phyloP scores from a whole-genome alignment of 768 basidiomycete genomes.

The Trametes sanguinea region DNA sequence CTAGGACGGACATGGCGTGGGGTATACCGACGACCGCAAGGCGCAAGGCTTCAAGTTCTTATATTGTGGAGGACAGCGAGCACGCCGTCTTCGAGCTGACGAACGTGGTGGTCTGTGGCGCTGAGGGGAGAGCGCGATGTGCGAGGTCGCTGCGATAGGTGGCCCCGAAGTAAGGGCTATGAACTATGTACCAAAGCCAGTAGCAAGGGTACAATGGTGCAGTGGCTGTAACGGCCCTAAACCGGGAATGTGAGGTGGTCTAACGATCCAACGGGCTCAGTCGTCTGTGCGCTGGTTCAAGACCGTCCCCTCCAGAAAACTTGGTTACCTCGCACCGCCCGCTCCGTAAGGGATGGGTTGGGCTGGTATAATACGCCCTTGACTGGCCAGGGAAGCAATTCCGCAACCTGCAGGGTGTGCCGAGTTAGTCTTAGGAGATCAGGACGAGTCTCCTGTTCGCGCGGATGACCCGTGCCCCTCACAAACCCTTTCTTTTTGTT shows the following conservation, averaged over 20 bases:
- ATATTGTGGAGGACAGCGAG: background rate
- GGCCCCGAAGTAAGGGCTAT: background rate
- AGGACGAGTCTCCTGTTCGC: slow-evolving; percentile 83
- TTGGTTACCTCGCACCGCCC: slow-evolving; percentile 77
- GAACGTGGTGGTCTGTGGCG: background rate
- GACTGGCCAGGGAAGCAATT: slow-evolving; percentile 92
- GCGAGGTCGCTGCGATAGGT: background rate
- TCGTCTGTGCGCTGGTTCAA: slow-evolving; percentile 89
- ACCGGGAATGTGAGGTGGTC: slow-evolving; percentile 77
- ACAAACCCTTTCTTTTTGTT: slow-evolving; percentile 65
- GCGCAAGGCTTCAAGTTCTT: background rate
- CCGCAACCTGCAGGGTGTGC: slow-evolving; percentile 83
- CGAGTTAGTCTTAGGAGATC: slow-evolving; percentile 93
- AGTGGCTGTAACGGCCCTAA: slow-evolving; percentile 85
- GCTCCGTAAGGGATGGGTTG: slow-evolving; percentile 60
- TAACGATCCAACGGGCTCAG: slow-evolving; percentile 53
- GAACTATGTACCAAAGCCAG: background rate
- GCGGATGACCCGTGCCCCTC: slow-evolving; percentile 71
- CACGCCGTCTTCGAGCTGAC: background rate
- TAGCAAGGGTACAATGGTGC: slow-evolving; percentile 42
- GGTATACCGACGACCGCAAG: background rate
- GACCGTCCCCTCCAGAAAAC: slow-evolving; percentile 94
- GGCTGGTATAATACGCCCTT: slow-evolving; percentile 84
- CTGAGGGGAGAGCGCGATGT: background rate
- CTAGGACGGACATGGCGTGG: slow-evolving; percentile 39